Evolutionary conservation across 2,329 filamentous ascomycete genomes (phyloP), one percentile per base, ranked within the genome.

Genomic region (Lachnellula suecica): DNA sequence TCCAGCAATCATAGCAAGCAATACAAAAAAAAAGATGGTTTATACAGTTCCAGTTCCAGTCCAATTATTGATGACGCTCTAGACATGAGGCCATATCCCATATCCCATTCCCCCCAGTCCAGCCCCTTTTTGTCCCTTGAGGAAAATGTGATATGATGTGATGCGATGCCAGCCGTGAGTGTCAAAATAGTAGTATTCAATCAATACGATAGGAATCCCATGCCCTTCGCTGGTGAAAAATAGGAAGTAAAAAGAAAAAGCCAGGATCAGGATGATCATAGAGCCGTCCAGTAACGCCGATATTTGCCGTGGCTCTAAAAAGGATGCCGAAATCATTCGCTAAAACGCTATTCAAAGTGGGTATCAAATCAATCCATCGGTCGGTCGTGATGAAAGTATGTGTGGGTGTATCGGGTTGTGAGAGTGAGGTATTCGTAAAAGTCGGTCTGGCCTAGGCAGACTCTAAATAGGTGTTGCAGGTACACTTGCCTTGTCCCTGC

Each of bases 291-390:
- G 25, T 47, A 57, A 57, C 51, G 47, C 51, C 54, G 48, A 35
- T 45, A 35, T 52, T 52, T 44, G 50, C 53, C 53, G 41, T n/a
- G 44, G 41, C 45, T 45, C 49, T 24, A 23, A 37, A 48, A 52
- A 51, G 31, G 42, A 52, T 49, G 53, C 47, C 49, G 56, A 57
- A 52, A 63, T 59, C 60, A 61, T 53, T 63, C 65, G 65, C 65
- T 67, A 67, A 67, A 66, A 67, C 62, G 64, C 65, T 66, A 63
- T 66, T 65, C 64, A 66, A 65, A 67, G 62, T 62, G 64, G 64
- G 64, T 66, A 67, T 67, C 65, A 66, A 66, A 64, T 66, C 60
- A 59, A 61, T 59, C 57, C 55, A 49, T 60, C 51, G 54, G 58
- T 49, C 54, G 47, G 35, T 54, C 47, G 38, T 52, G 34, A 42